Conservation (phyloP, 306 rosid species). For the Quercus gilva region DNA sequence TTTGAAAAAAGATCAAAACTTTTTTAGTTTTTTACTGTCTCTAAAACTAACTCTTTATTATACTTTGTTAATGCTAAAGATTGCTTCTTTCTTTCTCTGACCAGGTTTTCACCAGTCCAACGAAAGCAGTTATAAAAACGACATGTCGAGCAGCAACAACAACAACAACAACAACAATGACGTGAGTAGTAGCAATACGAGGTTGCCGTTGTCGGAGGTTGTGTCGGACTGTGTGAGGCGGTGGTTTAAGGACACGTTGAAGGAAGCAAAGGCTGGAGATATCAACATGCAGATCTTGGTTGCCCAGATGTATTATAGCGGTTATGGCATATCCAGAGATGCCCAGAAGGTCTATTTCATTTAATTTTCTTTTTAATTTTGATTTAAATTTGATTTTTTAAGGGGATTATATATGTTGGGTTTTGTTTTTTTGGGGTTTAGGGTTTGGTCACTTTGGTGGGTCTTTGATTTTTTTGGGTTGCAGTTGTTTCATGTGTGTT, state of each 20-base stretch:
- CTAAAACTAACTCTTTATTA: too few species aligned
- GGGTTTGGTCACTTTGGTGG: not conserved
- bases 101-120: not conserved
- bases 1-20: too few species aligned
- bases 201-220: conserved; percentile 66
- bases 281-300: conserved; percentile 91
- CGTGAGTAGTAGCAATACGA: conserved; percentile 25
- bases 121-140: not conserved
- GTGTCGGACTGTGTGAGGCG: conserved; percentile 87
- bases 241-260: conserved; percentile 88
- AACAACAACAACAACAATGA: conserved; percentile 28
- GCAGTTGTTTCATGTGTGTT: too few species aligned
- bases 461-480: too few species aligned
- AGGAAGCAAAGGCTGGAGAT: conserved; percentile 85
- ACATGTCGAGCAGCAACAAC: conserved; percentile 61
- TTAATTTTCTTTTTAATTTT: not conserved
- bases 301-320: conserved; percentile 88
- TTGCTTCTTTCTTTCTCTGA: too few species aligned
- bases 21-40: too few species aligned
- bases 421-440: conserved; percentile 9
- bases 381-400: not conserved
- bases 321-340: conserved; percentile 89
- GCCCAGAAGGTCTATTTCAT: conserved; percentile 59
- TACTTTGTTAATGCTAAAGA: too few species aligned
- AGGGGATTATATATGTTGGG: not conserved